Conservation (phyloP, 345 rosid species). For the Citrus reticulata region DNA sequence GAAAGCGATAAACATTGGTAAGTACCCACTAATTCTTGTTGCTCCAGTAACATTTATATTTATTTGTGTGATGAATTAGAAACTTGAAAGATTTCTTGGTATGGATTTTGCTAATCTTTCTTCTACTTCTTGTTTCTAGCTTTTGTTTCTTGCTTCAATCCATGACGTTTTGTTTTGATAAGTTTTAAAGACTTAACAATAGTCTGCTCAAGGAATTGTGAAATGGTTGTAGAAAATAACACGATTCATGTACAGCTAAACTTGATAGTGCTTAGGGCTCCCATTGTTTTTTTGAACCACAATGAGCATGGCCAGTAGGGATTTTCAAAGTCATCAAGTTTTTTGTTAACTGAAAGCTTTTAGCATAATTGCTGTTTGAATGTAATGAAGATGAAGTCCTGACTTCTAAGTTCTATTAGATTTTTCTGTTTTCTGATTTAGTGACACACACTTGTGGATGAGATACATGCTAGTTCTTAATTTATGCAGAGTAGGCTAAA, state of each 20-base stretch:
- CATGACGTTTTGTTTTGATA: background rate
- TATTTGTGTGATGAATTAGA: background rate
- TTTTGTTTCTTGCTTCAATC: background rate
- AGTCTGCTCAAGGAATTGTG: background rate
- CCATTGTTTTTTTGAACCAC: too few species aligned
- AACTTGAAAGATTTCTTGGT: background rate
- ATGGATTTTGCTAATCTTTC: background rate
- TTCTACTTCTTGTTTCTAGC: background rate
- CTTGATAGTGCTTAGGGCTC: background rate
- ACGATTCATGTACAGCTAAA: background rate
- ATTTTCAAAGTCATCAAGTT: background rate
- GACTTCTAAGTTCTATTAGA: background rate
- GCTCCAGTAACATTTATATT: background rate
- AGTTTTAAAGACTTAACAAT: background rate
- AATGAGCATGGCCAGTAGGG: background rate
- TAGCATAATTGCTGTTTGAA: background rate
- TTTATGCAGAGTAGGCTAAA: background rate
- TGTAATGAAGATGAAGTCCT: background rate
- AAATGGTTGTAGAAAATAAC: background rate
- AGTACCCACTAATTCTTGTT: background rate
- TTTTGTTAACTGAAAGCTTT: background rate
- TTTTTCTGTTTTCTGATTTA: background rate
- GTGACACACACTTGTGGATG: background rate
- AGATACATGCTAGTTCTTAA: background rate
- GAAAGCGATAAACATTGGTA: constrained; percentile 2